Evolutionary conservation across 2,329 filamentous ascomycete species (phyloP), one percentile per base, ranked within the genome.

Genomic region (Claviceps africana): DNA sequence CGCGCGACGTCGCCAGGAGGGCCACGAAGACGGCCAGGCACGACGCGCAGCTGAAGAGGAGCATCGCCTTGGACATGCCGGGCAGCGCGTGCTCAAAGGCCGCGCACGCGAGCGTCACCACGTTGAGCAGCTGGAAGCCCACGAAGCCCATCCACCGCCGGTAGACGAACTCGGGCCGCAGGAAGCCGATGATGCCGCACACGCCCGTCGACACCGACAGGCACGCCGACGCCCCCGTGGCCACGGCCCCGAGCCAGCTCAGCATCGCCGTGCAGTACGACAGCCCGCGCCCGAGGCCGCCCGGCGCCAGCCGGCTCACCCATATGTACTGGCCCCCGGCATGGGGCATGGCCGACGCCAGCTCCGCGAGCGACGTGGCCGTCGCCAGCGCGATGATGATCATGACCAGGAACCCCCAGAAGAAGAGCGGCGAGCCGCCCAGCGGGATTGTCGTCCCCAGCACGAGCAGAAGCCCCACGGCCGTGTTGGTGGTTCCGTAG

Each of bases 261-360:
- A 60, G 51, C 2, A 61, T 46, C 17, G 61, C 58, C 1, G 60
- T 62, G 10, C 48, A 31, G 52, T 62, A 64, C 2, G 61, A 61
- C 5, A 60, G 53, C 46, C 57, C 55, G 0, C 60, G 52, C 0
- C 55, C 53, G 25, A 40, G 53, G 6, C 45, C 31, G 1, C 30
- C 43, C 0, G 60, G 57, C 0, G 61, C 61, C 11, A 62, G 57
- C 5, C 54, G 50, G 53, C 56, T 54, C 15, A 58, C 57, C 62
- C 62, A 64, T 53, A 60, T 54, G 43, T 62, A 61, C 55, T 64
- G 62, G 13, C 61, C 62, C 1, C 61, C 62, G 21, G 62, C 56
- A 22, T 64, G 58, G 3, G 62, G 62, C 58, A 62, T 62, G 30
- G 62, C 60, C 0, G 61, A 62, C 4, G 58, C 54, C 47, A 64